These are phyloP conservation scores for Teunomyces aglyptinius DNA, from an alignment of 805 yeast genomes.

Conservation along the genomic window DNA sequence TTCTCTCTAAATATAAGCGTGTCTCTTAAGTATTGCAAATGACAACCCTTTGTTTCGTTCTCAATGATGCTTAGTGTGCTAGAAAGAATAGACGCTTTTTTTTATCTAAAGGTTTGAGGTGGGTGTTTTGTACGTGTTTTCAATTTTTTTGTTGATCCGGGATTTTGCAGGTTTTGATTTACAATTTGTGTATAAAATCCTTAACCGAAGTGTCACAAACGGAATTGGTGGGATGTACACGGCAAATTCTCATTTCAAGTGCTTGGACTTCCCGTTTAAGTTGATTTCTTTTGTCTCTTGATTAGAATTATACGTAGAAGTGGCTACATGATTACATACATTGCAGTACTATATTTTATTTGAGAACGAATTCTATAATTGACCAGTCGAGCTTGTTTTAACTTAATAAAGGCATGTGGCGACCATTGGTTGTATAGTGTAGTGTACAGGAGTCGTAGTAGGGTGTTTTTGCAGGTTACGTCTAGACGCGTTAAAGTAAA, in stretches of 20 bases:
- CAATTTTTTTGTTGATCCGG: slow-evolving; percentile 4
- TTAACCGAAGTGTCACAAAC: slow-evolving; percentile 5
- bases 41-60: neutral
- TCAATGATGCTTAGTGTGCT: neutral
- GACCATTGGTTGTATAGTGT: neutral
- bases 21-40: neutral
- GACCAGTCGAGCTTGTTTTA: no score
- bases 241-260: neutral
- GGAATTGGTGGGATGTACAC: neutral
- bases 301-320: no score
- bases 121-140: slow-evolving; percentile 5
- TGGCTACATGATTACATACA: no score
- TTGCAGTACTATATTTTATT: no score
- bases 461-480: neutral
- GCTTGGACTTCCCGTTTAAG: neutral
- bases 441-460: neutral
- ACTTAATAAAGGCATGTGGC: no score
- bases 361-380: no score
- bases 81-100: slow-evolving; percentile 1
- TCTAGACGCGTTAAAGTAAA: neutral
- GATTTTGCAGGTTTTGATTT: slow-evolving; percentile 3
- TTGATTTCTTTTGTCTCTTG: no score
- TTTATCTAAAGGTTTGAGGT: neutral
- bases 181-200: neutral
- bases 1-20: neutral